Evolutionary conservation across 331 rosid species (phyloP).

Genomic region (Acacia pycnantha): DNA sequence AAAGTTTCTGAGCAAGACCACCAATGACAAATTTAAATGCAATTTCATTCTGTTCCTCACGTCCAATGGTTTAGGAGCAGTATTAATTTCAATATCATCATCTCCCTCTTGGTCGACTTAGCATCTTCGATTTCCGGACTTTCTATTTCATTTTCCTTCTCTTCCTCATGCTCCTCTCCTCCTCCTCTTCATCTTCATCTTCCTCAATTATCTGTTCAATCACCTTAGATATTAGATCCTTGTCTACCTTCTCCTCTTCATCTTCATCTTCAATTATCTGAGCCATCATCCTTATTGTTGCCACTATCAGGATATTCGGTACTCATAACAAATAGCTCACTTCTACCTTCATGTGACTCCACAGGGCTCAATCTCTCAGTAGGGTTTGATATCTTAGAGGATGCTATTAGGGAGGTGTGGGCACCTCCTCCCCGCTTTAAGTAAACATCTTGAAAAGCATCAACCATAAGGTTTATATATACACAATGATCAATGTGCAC

Average conservation of each 20-base stretch:
- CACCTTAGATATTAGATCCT: too few species aligned
- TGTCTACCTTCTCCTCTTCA: slow-evolving; percentile 22
- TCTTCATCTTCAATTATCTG: too few species aligned
- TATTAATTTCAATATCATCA: slow-evolving; percentile 46
- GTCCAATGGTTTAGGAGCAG: slow-evolving; percentile 32
- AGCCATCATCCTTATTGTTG: not conserved
- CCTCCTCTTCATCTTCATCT: slow-evolving; percentile 70
- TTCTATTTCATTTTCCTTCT: slow-evolving; percentile 34
- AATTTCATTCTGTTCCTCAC: slow-evolving; percentile 62
- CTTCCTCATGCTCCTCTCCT: slow-evolving; percentile 57
- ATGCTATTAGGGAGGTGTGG: too few species aligned
- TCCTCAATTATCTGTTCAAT: slow-evolving; percentile 20
- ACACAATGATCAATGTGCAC: too few species aligned
- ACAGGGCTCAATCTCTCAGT: slow-evolving; percentile 54
- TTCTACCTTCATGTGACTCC: slow-evolving; percentile 62
- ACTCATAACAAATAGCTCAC: slow-evolving; percentile 60
- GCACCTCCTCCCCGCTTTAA: slow-evolving; percentile 62
- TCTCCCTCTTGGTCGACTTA: slow-evolving; percentile 56
- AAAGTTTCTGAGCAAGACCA: slow-evolving; percentile 70
- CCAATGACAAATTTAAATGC: slow-evolving; percentile 77
- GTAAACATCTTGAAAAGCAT: too few species aligned
- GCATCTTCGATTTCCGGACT: slow-evolving; percentile 38
- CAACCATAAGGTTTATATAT: too few species aligned
- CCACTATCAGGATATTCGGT: slow-evolving; percentile 31
- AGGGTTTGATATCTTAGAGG: slow-evolving; percentile 51